These are phyloP conservation scores for Cruciata laevipes DNA, from an alignment of 257 asterid genomes.

Conservation along the genomic window DNA sequence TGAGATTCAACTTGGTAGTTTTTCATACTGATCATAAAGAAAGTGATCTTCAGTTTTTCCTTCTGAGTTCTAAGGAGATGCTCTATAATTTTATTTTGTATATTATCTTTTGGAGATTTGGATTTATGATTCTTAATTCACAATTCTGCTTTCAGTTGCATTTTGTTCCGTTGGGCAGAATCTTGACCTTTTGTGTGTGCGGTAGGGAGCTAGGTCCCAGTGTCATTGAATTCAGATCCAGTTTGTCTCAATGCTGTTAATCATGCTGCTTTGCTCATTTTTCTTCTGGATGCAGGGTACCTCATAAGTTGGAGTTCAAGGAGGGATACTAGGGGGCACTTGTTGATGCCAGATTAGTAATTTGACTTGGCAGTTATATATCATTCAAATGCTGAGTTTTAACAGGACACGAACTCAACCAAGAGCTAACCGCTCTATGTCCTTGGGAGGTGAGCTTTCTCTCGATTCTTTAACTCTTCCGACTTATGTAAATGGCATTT, in stretches of 20 bases:
- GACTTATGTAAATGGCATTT: not conserved
- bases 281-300: slow-evolving; percentile 3
- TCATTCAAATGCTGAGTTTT: slow-evolving; percentile 20
- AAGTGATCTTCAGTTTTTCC: not conserved
- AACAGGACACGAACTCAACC: slow-evolving; percentile 27
- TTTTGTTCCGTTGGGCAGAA: not conserved
- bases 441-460: slow-evolving; percentile 25
- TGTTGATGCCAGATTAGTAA: slow-evolving; percentile 7
- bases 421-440: slow-evolving; percentile 26
- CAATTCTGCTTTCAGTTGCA: not conserved
- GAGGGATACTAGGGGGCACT: slow-evolving; percentile 3
- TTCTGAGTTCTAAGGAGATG: not conserved
- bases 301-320: not conserved
- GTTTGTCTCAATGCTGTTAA: not conserved
- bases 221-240: not conserved
- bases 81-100: not conserved
- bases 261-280: not conserved
- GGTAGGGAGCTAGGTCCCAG: not conserved
- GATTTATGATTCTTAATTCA: not conserved
- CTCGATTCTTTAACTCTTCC: not conserved
- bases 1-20: slow-evolving; percentile 8
- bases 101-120: not conserved
- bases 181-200: not conserved
- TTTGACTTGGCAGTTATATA: not conserved
- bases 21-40: not conserved